Evolutionary conservation across 176 grass and related monocot species (phyloP), one percentile per base, ranked within the genome.

Genomic region (Musa troglodytarum): DNA sequence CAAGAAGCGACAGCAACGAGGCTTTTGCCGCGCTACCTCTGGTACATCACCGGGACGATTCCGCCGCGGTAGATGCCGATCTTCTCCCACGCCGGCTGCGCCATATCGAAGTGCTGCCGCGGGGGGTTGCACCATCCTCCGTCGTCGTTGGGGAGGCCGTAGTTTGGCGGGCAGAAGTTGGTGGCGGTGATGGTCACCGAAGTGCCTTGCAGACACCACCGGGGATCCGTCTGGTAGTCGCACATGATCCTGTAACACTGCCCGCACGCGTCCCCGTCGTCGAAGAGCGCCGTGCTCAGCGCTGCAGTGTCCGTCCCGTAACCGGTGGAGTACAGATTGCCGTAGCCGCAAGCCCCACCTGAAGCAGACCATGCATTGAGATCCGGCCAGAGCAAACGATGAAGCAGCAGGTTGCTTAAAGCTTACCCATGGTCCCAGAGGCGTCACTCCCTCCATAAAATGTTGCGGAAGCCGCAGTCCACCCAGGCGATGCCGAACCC

Each of bases 41-140:
- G 49, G 70, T 80, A 92, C 52, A 68, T 69, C 0, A 94, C 85
- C 2, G 91, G 91, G 1, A 94, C 88, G 74, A 94, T 90, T 17
- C 91, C 88, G 16, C 78, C 91, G n/a, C 58, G 62, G 87, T 88
- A 88, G 1, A 87, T 52, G 16, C 82, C 91, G 69, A 90, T 90
- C 51, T 79, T 43, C 75, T 90, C 88, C 88, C 85, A 95, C 14
- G 91, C 91, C 8, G 91, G 88, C 82, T 94, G 91, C 1, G 91
- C 81, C 83, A 94, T 90, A 76, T 94, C 91, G 77, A 94, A 94
- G 79, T 94, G 91, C 11, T 76, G 78, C 2, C 87, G 83, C 25
- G 87, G 87, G 14, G 85, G 76, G 80, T 94, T 94, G 80, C 91
- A 94, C 91, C 91, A 90, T 5, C 91, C 91, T 15, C 87, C 87